These are phyloP conservation scores for Betula pendula DNA, from an alignment of 306 rosid genomes.

Conservation along the genomic window DNA sequence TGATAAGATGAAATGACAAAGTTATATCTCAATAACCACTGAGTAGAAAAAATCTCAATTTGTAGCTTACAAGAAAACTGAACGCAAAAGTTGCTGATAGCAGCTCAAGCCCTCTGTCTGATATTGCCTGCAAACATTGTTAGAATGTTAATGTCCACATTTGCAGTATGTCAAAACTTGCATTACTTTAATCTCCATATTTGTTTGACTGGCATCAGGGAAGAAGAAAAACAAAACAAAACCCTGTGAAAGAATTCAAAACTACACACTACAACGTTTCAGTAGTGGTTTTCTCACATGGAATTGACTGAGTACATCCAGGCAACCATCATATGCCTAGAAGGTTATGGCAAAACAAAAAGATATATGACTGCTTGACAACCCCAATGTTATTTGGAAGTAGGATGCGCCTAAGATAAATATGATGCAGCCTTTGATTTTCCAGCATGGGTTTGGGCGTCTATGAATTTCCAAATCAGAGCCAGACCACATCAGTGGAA, in stretches of 20 bases:
- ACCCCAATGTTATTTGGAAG: background rate
- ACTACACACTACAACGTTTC: too few species aligned
- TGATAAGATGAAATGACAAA: background rate
- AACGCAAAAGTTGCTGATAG: constrained; percentile 74
- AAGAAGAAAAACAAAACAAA: background rate
- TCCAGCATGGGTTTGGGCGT: background rate
- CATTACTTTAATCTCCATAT: constrained; percentile 18
- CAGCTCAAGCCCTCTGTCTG: constrained; percentile 87
- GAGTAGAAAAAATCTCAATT: constrained; percentile 15
- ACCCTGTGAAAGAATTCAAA: too few species aligned
- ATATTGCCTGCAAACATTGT: constrained; percentile 45
- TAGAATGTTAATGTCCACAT: background rate
- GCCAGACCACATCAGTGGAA: background rate
- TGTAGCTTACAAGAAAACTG: constrained; percentile 72
- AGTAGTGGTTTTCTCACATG: too few species aligned
- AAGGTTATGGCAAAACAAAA: too few species aligned
- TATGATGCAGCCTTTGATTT: background rate
- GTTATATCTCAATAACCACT: constrained; percentile 14
- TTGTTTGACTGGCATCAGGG: background rate
- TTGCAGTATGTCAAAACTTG: background rate
- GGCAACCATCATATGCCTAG: too few species aligned
- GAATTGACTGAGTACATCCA: too few species aligned
- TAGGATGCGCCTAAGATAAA: too few species aligned
- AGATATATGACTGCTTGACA: background rate
- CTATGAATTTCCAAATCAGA: background rate